Conservation (phyloP, 108 stramenopile genomes). For the Skeletonema menzelii region DNA sequence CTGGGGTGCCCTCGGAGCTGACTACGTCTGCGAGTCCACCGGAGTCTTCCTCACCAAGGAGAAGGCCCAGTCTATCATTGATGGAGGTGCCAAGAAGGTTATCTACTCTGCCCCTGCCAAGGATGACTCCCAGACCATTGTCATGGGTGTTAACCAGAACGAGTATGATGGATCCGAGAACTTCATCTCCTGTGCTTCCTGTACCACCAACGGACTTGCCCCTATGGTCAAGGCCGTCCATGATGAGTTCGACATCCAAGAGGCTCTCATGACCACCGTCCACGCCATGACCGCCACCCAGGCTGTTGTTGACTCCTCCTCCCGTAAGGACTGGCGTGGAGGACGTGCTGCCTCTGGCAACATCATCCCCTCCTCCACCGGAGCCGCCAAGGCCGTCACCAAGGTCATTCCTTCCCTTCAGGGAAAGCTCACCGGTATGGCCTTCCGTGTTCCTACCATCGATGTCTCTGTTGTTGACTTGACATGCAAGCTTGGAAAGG, state of each 20-base stretch:
- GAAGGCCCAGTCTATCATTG: conserved; percentile 92
- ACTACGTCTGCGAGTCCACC: conserved; percentile 99
- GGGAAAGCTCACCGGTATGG: conserved; percentile 98
- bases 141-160: conserved; percentile 98
- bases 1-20: conserved; percentile 94
- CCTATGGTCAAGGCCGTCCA: conserved; percentile 92
- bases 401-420: conserved; percentile 98
- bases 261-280: conserved; percentile 94
- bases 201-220: conserved; percentile 95
- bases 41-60: conserved; percentile 99
- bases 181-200: conserved; percentile 97
- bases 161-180: conserved; percentile 92
- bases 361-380: conserved; percentile 93
- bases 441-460: conserved; percentile 90
- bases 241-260: conserved; percentile 90
- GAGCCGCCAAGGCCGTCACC: conserved; percentile 99
- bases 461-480: conserved; percentile 90
- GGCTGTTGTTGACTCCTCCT: conserved; percentile 83
- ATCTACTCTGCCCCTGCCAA: conserved; percentile 99
- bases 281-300: conserved; percentile 94
- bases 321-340: conserved; percentile 88
- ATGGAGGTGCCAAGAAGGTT: conserved; percentile 99
- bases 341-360: conserved; percentile 92
- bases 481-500: conserved; percentile 79
- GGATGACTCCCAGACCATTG: conserved; percentile 98